These are phyloP conservation scores for Vanilla planifolia DNA, from an alignment of 106 monocot genomes.

Conservation along the genomic window DNA sequence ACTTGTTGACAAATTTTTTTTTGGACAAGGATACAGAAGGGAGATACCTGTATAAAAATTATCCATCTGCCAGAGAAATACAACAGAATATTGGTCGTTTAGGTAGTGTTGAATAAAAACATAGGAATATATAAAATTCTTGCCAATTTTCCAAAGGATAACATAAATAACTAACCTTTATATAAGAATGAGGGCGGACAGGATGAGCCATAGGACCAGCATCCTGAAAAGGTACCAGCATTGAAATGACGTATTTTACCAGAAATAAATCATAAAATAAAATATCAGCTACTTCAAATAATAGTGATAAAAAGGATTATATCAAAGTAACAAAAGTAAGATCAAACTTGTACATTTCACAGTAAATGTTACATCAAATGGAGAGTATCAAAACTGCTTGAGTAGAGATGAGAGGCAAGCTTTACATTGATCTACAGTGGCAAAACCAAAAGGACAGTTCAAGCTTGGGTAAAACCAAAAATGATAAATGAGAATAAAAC, in stretches of 20 bases:
- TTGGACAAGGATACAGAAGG: neutral
- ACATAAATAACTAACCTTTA: constrained; percentile 55
- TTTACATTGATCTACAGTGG: too few species aligned
- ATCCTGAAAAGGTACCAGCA: constrained; percentile 43
- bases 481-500: too few species aligned
- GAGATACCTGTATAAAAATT: constrained; percentile 89
- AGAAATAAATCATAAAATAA: neutral
- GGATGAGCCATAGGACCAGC: constrained; percentile 99
- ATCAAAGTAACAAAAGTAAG: too few species aligned
- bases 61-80: constrained; percentile 78
- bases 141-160: neutral
- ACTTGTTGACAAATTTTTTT: too few species aligned
- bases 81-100: neutral
- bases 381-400: too few species aligned
- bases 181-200: constrained; percentile 97
- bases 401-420: too few species aligned
- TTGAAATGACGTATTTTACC: neutral
- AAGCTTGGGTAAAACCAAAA: too few species aligned
- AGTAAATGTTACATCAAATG: too few species aligned
- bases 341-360: too few species aligned
- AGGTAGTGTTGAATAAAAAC: neutral
- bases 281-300: neutral
- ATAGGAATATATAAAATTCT: neutral
- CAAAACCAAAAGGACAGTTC: too few species aligned
- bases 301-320: too few species aligned